These are phyloP conservation scores for Sarocladium oryzae DNA, from an alignment of 2,329 filamentous ascomycete genomes.

Conservation along the genomic window DNA sequence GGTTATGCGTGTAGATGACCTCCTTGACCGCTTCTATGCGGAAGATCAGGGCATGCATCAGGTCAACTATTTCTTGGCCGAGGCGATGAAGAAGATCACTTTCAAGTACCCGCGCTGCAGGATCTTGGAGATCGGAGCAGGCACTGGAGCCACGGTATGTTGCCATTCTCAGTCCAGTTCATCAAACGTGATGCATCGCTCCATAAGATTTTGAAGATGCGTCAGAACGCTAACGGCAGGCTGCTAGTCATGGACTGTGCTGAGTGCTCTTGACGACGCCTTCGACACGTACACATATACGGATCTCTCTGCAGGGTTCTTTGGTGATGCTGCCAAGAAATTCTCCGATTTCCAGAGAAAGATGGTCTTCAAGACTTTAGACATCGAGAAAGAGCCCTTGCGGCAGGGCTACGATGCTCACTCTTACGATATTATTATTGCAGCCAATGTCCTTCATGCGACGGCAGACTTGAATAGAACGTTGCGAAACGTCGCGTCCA, in stretches of 20 bases:
- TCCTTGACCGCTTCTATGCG: neutral
- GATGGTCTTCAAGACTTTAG: slow-evolving; percentile 27
- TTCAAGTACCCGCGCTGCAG: slow-evolving; percentile 39
- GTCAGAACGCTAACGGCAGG: too few species aligned
- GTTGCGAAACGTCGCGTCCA: neutral
- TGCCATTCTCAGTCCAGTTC: too few species aligned
- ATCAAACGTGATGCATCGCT: too few species aligned
- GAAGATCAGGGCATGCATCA: neutral
- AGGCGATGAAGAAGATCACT: slow-evolving; percentile 19
- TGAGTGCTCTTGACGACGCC: neutral
- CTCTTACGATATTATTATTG: slow-evolving; percentile 23
- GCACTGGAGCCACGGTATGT: slow-evolving; percentile 28
- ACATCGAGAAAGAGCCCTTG: slow-evolving; percentile 24
- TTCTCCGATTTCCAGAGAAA: slow-evolving; percentile 11
- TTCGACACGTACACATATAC: slow-evolving; percentile 27
- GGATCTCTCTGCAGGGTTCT: slow-evolving; percentile 33
- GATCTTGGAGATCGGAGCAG: slow-evolving; percentile 36
- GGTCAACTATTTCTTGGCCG: neutral
- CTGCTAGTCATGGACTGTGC: slow-evolving; percentile 8
- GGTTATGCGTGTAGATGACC: neutral
- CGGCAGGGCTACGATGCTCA: slow-evolving; percentile 20
- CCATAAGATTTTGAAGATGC: too few species aligned
- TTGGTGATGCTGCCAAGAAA: slow-evolving; percentile 22
- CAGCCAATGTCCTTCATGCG: slow-evolving; percentile 23
- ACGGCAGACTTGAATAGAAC: neutral